These are phyloP conservation scores for Papilionanthe hybrid DNA, from an alignment of 116 monocot genomes.

Conservation along the genomic window DNA sequence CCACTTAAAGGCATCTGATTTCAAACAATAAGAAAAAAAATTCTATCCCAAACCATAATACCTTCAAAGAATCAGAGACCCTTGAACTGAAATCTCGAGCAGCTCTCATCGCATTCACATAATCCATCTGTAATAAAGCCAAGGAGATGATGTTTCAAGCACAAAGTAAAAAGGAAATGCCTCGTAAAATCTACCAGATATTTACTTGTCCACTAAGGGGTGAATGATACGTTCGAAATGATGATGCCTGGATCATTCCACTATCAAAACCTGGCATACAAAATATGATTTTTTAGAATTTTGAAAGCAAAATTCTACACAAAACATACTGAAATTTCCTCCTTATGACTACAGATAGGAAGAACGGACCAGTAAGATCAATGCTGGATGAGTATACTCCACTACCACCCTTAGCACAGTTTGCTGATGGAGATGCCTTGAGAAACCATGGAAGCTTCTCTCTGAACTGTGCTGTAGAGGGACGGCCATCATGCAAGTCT, in stretches of 20 bases:
- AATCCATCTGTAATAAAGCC: conserved; percentile 58
- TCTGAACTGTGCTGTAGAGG: conserved; percentile 81
- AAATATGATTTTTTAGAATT: not conserved
- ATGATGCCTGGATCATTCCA: conserved; percentile 81
- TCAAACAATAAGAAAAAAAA: not conserved
- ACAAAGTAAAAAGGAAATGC: not conserved
- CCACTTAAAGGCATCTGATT: no score
- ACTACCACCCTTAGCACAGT: conserved; percentile 97
- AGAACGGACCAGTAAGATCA: conserved; percentile 65
- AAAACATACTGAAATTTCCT: not conserved
- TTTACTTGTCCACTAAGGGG: conserved; percentile 94
- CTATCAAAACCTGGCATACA: conserved; percentile 60
- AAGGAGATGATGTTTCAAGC: not conserved
- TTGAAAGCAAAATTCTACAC: not conserved
- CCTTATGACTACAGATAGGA: not conserved
- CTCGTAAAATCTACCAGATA: not conserved
- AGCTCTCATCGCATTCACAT: conserved; percentile 87
- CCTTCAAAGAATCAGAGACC: conserved; percentile 83
- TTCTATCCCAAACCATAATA: conserved; percentile 10
- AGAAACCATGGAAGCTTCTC: conserved; percentile 99
- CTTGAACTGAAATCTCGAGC: conserved; percentile 79
- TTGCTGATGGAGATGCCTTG: conserved; percentile 78
- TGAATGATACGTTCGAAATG: conserved; percentile 96
- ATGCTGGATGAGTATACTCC: conserved; percentile 90
- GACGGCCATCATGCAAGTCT: conserved; percentile 78